phyloP scores from a whole-genome alignment of 495 filamentous ascomycete species.

The Aspergillus sparsus region DNA sequence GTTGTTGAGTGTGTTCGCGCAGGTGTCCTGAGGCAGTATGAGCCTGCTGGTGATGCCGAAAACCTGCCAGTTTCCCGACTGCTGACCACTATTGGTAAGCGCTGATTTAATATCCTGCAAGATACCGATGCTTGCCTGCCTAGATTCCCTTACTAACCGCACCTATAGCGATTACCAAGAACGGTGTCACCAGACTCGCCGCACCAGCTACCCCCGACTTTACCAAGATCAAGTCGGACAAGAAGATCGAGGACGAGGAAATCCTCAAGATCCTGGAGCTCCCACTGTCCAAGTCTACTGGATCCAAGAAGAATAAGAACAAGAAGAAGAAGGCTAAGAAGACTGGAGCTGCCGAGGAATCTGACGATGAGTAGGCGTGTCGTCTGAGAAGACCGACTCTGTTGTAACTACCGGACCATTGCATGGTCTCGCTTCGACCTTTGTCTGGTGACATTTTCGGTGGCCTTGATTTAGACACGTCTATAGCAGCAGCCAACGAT shows the following conservation, averaged over 20 bases:
- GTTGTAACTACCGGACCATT: slow-evolving; percentile 18
- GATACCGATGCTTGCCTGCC: no score
- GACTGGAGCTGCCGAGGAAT: slow-evolving; percentile 37
- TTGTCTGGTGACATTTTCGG: slow-evolving; percentile 13
- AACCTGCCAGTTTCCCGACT: slow-evolving; percentile 77
- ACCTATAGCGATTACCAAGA: slow-evolving; percentile 90
- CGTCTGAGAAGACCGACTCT: slow-evolving; percentile 13
- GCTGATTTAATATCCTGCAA: background rate
- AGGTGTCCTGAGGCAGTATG: slow-evolving; percentile 90
- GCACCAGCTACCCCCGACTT: slow-evolving; percentile 72
- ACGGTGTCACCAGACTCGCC: slow-evolving; percentile 83
- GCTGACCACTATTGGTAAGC: slow-evolving; percentile 87
- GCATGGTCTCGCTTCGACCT: slow-evolving; percentile 15
- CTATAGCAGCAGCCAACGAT: slow-evolving; percentile 11
- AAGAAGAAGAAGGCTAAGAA: slow-evolving; percentile 94
- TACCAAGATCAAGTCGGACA: slow-evolving; percentile 82
- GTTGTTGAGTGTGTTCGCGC: slow-evolving; percentile 91
- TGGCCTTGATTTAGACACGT: slow-evolving; percentile 8
- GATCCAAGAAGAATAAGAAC: slow-evolving; percentile 72
- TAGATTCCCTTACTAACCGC: slow-evolving; percentile 15
- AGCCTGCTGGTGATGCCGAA: slow-evolving; percentile 92
- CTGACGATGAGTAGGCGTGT: slow-evolving; percentile 59
- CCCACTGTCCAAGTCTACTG: slow-evolving; percentile 73
- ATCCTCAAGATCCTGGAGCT: slow-evolving; percentile 89
- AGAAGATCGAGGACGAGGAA: slow-evolving; percentile 96